Conservation (phyloP, 164 flowering plant genomes). For the Vitis rotundifolia region DNA sequence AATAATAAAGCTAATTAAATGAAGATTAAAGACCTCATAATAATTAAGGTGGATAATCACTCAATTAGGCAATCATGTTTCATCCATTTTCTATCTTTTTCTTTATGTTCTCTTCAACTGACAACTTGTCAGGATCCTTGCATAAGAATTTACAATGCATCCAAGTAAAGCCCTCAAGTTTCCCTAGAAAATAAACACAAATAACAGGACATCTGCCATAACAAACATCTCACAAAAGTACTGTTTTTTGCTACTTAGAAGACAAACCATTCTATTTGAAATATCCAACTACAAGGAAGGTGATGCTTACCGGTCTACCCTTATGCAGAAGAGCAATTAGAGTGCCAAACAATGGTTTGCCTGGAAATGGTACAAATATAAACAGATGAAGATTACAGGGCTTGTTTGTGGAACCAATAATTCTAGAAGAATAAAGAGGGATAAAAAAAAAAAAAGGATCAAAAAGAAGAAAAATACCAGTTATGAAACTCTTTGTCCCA, state of each 20-base stretch:
- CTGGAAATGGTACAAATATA: constrained; percentile 40
- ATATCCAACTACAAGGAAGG: neutral
- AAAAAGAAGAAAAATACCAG: constrained; percentile 50
- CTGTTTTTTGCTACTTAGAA: neutral
- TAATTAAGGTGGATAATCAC: neutral
- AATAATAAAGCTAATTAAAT: no score
- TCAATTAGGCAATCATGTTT: neutral
- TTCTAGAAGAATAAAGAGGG: neutral
- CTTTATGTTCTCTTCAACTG: neutral
- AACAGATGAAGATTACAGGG: neutral
- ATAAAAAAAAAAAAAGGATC: neutral
- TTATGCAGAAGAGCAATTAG: constrained; percentile 78
- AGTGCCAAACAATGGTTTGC: constrained; percentile 97
- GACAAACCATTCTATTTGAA: neutral
- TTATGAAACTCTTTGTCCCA: constrained; percentile 98
- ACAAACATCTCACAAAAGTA: no score
- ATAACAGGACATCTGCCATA: no score
- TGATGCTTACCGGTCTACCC: constrained; percentile 80
- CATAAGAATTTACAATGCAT: no score
- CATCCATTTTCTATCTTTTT: no score
- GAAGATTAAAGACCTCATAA: neutral
- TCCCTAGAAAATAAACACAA: no score
- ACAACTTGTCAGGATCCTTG: neutral
- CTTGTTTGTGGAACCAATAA: neutral
- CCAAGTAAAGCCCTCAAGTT: no score